These are phyloP conservation scores for Corynascus novoguineensis DNA, from an alignment of 495 filamentous ascomycete genomes.

Conservation along the genomic window DNA sequence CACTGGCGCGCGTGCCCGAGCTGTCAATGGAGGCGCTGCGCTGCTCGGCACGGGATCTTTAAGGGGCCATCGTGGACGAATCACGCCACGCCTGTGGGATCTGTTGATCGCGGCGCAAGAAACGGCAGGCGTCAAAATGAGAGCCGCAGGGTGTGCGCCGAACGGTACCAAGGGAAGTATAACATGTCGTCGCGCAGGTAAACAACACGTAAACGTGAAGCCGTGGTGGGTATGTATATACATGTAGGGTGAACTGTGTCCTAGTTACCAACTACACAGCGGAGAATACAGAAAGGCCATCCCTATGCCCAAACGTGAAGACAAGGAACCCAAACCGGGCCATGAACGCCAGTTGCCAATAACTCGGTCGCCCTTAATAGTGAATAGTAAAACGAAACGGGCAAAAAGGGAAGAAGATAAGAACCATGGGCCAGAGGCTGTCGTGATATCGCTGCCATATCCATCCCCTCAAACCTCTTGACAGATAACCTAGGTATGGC, in stretches of 20 bases:
- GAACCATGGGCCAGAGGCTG: not conserved
- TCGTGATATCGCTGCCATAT: not conserved
- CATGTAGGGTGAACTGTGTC: too few species aligned
- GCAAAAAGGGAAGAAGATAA: not conserved
- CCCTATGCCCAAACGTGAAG: not conserved
- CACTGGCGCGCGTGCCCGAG: too few species aligned
- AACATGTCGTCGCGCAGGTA: too few species aligned
- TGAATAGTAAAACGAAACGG: not conserved
- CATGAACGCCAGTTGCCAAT: not conserved
- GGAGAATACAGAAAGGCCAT: not conserved
- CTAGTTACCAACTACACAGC: not conserved
- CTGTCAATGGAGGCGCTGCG: too few species aligned
- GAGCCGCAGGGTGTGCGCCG: too few species aligned
- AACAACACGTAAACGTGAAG: not conserved
- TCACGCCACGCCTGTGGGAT: too few species aligned
- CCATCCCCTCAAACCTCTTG: not conserved
- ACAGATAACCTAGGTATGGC: too few species aligned
- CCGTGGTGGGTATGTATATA: not conserved
- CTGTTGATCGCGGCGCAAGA: too few species aligned
- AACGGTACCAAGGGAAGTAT: too few species aligned
- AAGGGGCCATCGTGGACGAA: too few species aligned
- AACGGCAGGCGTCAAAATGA: too few species aligned
- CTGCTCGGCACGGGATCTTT: too few species aligned
- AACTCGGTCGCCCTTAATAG: not conserved
- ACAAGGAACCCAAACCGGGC: not conserved